Percentiles rank a stretch among this genome's conserved stretches.
phyloP scores from a whole-genome alignment of 2,329 filamentous ascomycete species.

The Thermomyces lanuginosus region DNA sequence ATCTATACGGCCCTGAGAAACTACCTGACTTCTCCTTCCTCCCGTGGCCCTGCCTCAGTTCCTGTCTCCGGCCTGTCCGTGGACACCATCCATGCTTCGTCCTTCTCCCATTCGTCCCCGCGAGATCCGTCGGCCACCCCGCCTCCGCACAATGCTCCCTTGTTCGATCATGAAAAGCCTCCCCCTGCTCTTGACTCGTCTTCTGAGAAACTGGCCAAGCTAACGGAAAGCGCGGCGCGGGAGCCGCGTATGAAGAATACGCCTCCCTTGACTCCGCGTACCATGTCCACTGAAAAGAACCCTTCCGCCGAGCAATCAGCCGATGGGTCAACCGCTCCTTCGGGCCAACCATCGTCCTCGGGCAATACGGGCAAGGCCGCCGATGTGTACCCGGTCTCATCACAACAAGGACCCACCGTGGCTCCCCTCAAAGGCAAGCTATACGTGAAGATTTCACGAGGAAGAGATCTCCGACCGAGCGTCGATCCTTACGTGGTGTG shows the following conservation, averaged over 20 bases:
- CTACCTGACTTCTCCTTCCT: conserved; percentile 17
- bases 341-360: conserved; percentile 8
- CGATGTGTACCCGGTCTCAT: conserved; percentile 16
- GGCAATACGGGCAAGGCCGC: conserved; percentile 14
- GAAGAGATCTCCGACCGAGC: conserved; percentile 62
- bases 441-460: conserved; percentile 75
- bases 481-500: conserved; percentile 89
- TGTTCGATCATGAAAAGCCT: conserved; percentile 30
- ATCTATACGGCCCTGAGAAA: conserved; percentile 29
- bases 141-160: conserved; percentile 33
- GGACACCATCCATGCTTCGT: conserved; percentile 47
- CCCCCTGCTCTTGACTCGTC: conserved; percentile 22
- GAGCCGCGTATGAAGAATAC: conserved; percentile 63
- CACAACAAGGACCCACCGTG: conserved; percentile 41
- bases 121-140: conserved; percentile 33
- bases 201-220: conserved; percentile 40
- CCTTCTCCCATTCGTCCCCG: conserved; percentile 52
- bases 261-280: conserved; percentile 74
- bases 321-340: conserved; percentile 10
- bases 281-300: conserved; percentile 51
- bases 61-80: conserved; percentile 50
- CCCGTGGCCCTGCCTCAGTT: conserved; percentile 31
- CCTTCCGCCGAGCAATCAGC: conserved; percentile 16
- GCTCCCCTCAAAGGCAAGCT: conserved; percentile 70
- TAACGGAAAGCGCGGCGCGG: conserved; percentile 62